Evolutionary conservation across 2,329 filamentous ascomycete species (phyloP).

Genomic region (Cytospora paraplurivora): DNA sequence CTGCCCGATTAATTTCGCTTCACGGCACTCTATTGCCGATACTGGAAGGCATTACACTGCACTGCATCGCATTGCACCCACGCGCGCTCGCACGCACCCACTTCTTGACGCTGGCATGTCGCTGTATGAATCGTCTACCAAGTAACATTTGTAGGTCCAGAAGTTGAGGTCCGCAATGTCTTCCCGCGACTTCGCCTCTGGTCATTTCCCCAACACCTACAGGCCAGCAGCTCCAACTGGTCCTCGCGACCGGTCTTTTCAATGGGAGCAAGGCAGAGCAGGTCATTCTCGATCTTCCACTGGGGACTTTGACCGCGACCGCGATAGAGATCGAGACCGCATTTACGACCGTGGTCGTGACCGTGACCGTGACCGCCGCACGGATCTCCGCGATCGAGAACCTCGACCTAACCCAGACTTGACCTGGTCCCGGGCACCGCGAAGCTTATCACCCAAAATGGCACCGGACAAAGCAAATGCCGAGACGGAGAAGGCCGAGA

Average conservation of each 20-base stretch:
- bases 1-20: neutral
- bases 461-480: conserved; percentile 13
- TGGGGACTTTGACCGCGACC: conserved; percentile 13
- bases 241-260: conserved; percentile 6
- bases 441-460: conserved; percentile 7
- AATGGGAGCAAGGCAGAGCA: conserved; percentile 8
- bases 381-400: conserved; percentile 1
- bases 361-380: conserved; percentile 2
- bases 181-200: conserved; percentile 15
- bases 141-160: conserved; percentile 14
- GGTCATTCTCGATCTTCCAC: neutral
- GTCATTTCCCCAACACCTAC: conserved; percentile 14
- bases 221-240: conserved; percentile 4
- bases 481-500: conserved; percentile 21
- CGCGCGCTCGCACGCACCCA: neutral
- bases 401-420: neutral
- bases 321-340: neutral
- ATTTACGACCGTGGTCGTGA: conserved; percentile 9
- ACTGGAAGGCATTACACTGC: neutral
- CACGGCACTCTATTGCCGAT: neutral
- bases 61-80: too few relatives aligned
- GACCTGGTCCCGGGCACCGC: neutral
- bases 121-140: conserved; percentile 1
- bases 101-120: conserved; percentile 13
- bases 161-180: conserved; percentile 14